These are phyloP conservation scores for Primulina huaijiensis DNA, from an alignment of 257 asterid species.

Conservation along the genomic window DNA sequence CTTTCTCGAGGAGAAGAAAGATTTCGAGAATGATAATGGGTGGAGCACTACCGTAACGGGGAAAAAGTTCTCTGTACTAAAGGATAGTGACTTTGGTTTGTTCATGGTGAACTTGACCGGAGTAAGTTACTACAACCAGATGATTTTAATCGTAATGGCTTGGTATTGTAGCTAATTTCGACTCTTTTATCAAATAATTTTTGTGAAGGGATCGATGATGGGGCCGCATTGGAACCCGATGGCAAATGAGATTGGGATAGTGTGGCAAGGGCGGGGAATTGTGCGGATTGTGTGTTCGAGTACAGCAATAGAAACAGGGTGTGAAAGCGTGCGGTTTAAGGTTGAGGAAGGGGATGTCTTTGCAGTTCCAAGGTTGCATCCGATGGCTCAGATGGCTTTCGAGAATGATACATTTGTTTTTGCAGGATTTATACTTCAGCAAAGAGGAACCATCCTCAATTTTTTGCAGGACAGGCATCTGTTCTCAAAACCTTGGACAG, in stretches of 20 bases:
- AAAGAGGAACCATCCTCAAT: constrained; percentile 64
- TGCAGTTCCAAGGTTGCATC: constrained; percentile 62
- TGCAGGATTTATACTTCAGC: constrained; percentile 56
- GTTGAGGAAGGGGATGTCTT: constrained; percentile 73
- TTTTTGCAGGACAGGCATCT: constrained; percentile 63
- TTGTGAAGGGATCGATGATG: constrained; percentile 81
- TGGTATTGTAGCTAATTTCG: neutral
- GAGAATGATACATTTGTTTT: constrained; percentile 65
- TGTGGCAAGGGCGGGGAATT: constrained; percentile 67
- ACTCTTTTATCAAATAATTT: neutral
- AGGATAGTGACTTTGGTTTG: constrained; percentile 47
- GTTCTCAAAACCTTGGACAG: constrained; percentile 51
- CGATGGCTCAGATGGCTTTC: constrained; percentile 87
- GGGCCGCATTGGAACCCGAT: constrained; percentile 95
- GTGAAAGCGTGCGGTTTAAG: constrained; percentile 43
- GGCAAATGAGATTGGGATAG: constrained; percentile 64
- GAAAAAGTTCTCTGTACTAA: constrained; percentile 48
- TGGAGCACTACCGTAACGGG: constrained; percentile 72
- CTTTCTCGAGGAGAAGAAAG: constrained; percentile 54
- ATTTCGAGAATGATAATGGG: constrained; percentile 74
- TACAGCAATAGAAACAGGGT: constrained; percentile 21
- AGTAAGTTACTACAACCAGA: constrained; percentile 37
- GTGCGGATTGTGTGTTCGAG: constrained; percentile 54
- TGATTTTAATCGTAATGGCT: neutral
- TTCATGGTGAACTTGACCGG: constrained; percentile 77